Conservation (phyloP, 495 filamentous ascomycete genomes). For the Halenospora varia region DNA sequence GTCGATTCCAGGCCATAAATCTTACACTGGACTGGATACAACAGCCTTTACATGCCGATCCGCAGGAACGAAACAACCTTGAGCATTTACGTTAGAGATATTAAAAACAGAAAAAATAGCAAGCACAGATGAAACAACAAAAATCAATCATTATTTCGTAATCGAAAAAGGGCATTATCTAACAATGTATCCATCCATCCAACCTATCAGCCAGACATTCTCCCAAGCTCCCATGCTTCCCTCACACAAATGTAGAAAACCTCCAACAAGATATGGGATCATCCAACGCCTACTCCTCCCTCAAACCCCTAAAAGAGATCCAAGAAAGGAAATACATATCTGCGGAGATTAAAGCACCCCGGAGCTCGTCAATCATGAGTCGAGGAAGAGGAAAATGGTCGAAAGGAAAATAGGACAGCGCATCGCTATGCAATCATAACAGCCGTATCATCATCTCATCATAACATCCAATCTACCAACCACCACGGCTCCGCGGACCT, state of each 20-base stretch:
- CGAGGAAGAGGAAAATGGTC: neutral
- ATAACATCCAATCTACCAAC: neutral
- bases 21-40: no score
- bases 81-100: no score
- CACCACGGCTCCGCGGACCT: neutral
- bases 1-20: no score
- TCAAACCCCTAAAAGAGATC: neutral
- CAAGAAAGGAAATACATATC: neutral
- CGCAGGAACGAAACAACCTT: no score
- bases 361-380: neutral
- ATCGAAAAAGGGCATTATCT: neutral
- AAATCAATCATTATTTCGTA: neutral
- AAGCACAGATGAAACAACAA: no score
- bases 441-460: neutral
- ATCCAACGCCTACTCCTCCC: neutral
- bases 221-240: neutral
- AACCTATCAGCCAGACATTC: no score
- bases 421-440: slow-evolving; percentile 23
- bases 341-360: neutral
- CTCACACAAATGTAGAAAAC: neutral
- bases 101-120: no score
- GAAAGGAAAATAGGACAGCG: slow-evolving; percentile 17
- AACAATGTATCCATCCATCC: neutral
- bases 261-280: neutral
- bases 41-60: no score